Percentiles rank a stretch among this genome's conserved stretches.
These are phyloP conservation scores for Platanus orientalis DNA, from an alignment of 164 flowering plant species.

Conservation along the genomic window DNA sequence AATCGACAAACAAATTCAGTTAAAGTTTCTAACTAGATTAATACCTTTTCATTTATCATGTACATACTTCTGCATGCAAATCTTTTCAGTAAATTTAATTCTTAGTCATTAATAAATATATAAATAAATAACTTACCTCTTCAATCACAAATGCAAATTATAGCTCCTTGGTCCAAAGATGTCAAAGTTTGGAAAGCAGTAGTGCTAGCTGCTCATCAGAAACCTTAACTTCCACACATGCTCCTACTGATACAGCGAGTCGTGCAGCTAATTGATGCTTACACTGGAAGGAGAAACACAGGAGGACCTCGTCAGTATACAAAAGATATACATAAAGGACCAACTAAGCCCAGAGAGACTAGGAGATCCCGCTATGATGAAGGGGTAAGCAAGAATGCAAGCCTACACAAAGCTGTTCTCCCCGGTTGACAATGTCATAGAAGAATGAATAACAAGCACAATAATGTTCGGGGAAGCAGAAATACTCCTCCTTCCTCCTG, in stretches of 20 bases:
- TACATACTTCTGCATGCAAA: too few relatives aligned
- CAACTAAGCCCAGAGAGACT: neutral
- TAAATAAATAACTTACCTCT: too few relatives aligned
- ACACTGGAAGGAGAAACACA: slow-evolving; percentile 42
- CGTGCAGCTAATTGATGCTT: slow-evolving; percentile 98
- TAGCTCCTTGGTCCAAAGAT: neutral
- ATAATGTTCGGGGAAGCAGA: slow-evolving; percentile 72
- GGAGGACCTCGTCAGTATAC: neutral
- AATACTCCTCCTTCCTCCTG: slow-evolving; percentile 75
- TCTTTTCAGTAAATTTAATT: too few relatives aligned
- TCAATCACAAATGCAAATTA: too few relatives aligned
- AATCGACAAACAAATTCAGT: too few relatives aligned
- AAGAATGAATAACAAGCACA: slow-evolving; percentile 93
- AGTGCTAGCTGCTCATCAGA: slow-evolving; percentile 82
- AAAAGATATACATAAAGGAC: slow-evolving; percentile 20
- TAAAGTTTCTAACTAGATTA: too few relatives aligned
- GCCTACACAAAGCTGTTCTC: slow-evolving; percentile 87
- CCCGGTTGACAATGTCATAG: slow-evolving; percentile 75
- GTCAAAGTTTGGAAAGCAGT: slow-evolving; percentile 60
- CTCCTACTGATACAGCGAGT: slow-evolving; percentile 64
- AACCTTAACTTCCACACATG: slow-evolving; percentile 67
- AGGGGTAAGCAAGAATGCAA: slow-evolving; percentile 6
- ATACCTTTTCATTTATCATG: too few relatives aligned
- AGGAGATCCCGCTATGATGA: neutral
- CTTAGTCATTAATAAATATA: too few relatives aligned